Conservation (phyloP, 805 yeast genomes). For the Osmozyma mogii region DNA sequence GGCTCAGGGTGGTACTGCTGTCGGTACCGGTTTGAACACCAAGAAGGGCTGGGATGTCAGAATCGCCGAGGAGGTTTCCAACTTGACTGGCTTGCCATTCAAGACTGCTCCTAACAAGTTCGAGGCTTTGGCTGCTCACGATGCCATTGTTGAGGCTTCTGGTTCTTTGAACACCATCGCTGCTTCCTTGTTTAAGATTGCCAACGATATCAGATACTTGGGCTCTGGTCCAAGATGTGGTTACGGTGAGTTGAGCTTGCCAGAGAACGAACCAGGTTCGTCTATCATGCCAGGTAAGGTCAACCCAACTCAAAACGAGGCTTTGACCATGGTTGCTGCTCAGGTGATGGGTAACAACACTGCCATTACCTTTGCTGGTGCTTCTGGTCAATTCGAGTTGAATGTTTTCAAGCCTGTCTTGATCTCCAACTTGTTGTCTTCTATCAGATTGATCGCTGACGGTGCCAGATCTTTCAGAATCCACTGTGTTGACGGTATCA, state of each 20-base stretch:
- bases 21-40: constrained; percentile 97
- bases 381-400: constrained; percentile 97
- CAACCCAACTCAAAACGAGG: constrained; percentile 99
- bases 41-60: constrained; percentile 79
- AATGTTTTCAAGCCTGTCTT: constrained; percentile 96
- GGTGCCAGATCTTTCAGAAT: constrained; percentile 84
- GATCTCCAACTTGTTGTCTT: constrained; percentile 83
- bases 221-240: constrained; percentile 99
- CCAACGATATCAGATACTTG: constrained; percentile 94
- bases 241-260: constrained; percentile 89
- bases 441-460: constrained; percentile 84
- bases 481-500: constrained; percentile 92
- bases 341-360: constrained; percentile 97
- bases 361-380: constrained; percentile 94
- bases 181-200: constrained; percentile 88
- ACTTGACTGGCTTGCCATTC: constrained; percentile 83
- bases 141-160: constrained; percentile 94
- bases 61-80: constrained; percentile 79
- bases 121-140: constrained; percentile 98
- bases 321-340: constrained; percentile 94
- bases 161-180: constrained; percentile 97
- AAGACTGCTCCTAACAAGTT: constrained; percentile 97
- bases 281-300: constrained; percentile 99
- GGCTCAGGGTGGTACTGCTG: constrained; percentile 99
- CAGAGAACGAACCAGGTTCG: constrained; percentile 99